Conservation (phyloP, 176 grass and related monocot genomes). For the Carex pumila region DNA sequence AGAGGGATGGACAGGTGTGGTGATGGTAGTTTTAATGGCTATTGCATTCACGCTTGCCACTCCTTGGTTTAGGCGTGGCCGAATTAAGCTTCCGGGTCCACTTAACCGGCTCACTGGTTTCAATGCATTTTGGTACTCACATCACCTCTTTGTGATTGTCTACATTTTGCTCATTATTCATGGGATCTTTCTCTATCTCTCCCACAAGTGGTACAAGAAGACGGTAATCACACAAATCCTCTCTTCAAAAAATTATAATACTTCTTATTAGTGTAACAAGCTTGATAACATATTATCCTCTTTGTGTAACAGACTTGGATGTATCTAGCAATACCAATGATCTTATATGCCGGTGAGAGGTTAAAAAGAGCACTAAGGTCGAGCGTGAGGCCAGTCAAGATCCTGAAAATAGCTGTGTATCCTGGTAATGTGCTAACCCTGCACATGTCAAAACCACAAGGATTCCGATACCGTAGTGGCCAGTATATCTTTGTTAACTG, state of each 20-base stretch:
- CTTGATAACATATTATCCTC: not conserved
- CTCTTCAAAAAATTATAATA: not conserved
- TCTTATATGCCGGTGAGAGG: conserved; percentile 57
- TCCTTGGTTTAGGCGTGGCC: conserved; percentile 65
- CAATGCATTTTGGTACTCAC: conserved; percentile 99
- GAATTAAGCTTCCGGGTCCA: conserved; percentile 23
- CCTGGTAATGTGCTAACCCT: conserved; percentile 70
- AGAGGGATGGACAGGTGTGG: conserved; percentile 83
- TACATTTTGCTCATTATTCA: conserved; percentile 87
- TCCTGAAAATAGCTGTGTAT: conserved; percentile 83
- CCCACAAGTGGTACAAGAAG: conserved; percentile 74
- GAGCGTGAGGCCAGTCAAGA: conserved; percentile 72
- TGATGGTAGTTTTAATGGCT: conserved; percentile 71
- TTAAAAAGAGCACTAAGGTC: conserved; percentile 55
- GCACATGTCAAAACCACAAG: conserved; percentile 76
- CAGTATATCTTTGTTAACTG: conserved; percentile 99
- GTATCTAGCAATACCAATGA: conserved; percentile 65
- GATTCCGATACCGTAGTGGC: conserved; percentile 68
- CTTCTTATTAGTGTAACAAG: not conserved
- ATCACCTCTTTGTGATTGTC: conserved; percentile 86
- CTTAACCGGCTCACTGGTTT: conserved; percentile 66
- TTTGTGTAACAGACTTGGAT: conserved; percentile 67
- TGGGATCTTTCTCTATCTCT: conserved; percentile 64
- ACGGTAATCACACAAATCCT: conserved; percentile 28
- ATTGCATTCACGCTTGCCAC: conserved; percentile 75